Conservation (phyloP, 106 monocot species). For the Dactylorhiza incarnata region DNA sequence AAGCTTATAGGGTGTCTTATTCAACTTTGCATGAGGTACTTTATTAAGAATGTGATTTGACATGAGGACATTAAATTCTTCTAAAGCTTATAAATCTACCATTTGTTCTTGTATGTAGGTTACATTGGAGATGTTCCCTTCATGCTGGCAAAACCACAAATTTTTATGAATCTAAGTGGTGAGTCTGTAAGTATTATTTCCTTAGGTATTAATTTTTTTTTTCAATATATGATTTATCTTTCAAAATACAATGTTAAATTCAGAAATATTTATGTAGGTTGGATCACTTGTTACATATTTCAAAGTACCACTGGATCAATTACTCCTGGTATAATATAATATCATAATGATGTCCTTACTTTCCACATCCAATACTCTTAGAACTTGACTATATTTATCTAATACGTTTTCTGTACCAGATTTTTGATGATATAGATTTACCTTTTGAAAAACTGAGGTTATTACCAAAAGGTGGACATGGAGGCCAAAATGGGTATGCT, state of each 20-base stretch:
- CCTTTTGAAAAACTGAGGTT: slow-evolving; percentile 87
- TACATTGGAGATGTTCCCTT: slow-evolving; percentile 67
- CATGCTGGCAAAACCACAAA: slow-evolving; percentile 93
- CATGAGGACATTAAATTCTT: background rate
- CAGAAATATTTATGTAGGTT: slow-evolving; percentile 44
- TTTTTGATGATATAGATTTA: slow-evolving; percentile 89
- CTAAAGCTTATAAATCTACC: background rate
- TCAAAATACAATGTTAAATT: slow-evolving; percentile 3
- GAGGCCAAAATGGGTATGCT: slow-evolving; percentile 93
- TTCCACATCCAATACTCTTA: background rate
- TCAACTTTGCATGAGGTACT: no score
- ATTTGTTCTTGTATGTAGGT: slow-evolving; percentile 31
- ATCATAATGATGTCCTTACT: background rate
- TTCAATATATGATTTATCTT: background rate
- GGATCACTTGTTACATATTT: slow-evolving; percentile 73
- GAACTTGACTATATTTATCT: slow-evolving; percentile 6
- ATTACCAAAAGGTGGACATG: slow-evolving; percentile 95
- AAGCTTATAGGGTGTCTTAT: no score
- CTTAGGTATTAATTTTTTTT: background rate
- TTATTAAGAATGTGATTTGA: no score
- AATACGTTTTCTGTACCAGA: slow-evolving; percentile 32
- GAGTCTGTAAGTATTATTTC: slow-evolving; percentile 83
- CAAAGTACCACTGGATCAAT: slow-evolving; percentile 79
- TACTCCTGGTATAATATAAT: slow-evolving; percentile 59
- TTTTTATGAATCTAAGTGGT: slow-evolving; percentile 96